phyloP scores from a whole-genome alignment of 495 filamentous ascomycete genomes.

The Xylaria nigripes region DNA sequence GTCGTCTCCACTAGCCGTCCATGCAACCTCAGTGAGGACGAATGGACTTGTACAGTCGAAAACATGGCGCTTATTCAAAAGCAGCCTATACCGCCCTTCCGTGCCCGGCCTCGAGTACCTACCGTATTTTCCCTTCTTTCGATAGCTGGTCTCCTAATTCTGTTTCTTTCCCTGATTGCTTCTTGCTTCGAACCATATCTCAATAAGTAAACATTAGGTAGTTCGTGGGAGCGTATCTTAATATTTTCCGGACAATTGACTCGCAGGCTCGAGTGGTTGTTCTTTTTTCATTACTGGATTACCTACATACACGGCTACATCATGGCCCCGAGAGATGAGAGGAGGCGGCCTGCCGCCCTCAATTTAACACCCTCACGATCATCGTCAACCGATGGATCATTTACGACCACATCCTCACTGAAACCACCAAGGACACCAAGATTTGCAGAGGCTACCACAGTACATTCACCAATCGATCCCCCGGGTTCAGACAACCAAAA shows the following conservation, averaged over 20 bases:
- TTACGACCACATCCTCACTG: constrained; percentile 53
- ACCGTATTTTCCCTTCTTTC: constrained; percentile 26
- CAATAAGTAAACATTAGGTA: not conserved
- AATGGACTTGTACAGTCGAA: constrained; percentile 21
- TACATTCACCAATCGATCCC: constrained; percentile 70
- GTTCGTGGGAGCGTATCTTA: constrained; percentile 8
- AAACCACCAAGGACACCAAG: constrained; percentile 74
- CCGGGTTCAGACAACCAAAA: constrained; percentile 53
- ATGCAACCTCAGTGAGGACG: constrained; percentile 31
- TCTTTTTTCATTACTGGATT: constrained; percentile 23
- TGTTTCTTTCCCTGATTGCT: constrained; percentile 29
- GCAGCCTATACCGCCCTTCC: constrained; percentile 35
- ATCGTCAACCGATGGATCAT: constrained; percentile 39
- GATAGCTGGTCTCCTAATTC: constrained; percentile 48
- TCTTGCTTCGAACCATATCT: constrained; percentile 19
- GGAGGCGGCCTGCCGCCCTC: constrained; percentile 43
- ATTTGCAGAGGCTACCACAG: constrained; percentile 83
- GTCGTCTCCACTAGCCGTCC: constrained; percentile 23
- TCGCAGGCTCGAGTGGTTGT: constrained; percentile 26
- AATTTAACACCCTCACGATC: constrained; percentile 39
- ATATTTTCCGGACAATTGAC: constrained; percentile 14
- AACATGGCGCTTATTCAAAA: constrained; percentile 46
- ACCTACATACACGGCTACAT: constrained; percentile 7
- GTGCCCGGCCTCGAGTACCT: constrained; percentile 20
- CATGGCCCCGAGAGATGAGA: constrained; percentile 34